Conservation (phyloP, 2,329 filamentous ascomycete species). For the Nemania abortiva region DNA sequence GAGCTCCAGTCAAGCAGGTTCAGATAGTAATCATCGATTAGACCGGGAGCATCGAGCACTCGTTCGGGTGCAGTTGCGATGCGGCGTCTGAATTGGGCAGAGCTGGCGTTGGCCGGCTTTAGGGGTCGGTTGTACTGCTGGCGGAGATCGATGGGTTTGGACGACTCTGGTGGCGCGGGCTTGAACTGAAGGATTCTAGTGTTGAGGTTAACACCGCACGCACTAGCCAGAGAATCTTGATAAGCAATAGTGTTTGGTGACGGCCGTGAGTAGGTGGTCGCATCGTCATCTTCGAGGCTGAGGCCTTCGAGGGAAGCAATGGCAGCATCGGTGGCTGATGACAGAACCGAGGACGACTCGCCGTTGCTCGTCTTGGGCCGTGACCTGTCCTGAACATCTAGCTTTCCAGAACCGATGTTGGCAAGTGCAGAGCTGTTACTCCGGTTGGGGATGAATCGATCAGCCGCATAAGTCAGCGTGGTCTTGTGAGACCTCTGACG, state of each 20-base stretch:
- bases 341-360: conserved; percentile 81
- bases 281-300: conserved; percentile 80
- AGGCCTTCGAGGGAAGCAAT: conserved; percentile 83
- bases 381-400: conserved; percentile 76
- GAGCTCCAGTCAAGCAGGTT: conserved; percentile 99
- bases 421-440: conserved; percentile 88
- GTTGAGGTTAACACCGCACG: conserved; percentile 92
- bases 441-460: conserved; percentile 97
- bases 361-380: conserved; percentile 77
- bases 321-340: conserved; percentile 83
- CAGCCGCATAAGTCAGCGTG: conserved; percentile 81
- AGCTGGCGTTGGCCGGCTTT: conserved; percentile 77
- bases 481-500: conserved; percentile 75
- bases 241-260: conserved; percentile 92
- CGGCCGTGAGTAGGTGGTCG: conserved; percentile 77
- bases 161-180: conserved; percentile 96
- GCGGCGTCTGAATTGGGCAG: conserved; percentile 89
- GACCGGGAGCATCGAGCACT: conserved; percentile 93
- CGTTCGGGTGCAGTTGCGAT: conserved; percentile 96
- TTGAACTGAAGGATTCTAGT: conserved; percentile 98
- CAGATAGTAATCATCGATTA: conserved; percentile 98
- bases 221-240: conserved; percentile 88
- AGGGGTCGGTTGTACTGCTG: conserved; percentile 98
- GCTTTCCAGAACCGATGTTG: conserved; percentile 85
- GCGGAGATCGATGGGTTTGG: conserved; percentile 96